Percentiles rank a stretch among this genome's conserved stretches.
These are phyloP conservation scores for Neofusicoccum parvum DNA, from an alignment of 2,329 filamentous ascomycete genomes.

Conservation along the genomic window DNA sequence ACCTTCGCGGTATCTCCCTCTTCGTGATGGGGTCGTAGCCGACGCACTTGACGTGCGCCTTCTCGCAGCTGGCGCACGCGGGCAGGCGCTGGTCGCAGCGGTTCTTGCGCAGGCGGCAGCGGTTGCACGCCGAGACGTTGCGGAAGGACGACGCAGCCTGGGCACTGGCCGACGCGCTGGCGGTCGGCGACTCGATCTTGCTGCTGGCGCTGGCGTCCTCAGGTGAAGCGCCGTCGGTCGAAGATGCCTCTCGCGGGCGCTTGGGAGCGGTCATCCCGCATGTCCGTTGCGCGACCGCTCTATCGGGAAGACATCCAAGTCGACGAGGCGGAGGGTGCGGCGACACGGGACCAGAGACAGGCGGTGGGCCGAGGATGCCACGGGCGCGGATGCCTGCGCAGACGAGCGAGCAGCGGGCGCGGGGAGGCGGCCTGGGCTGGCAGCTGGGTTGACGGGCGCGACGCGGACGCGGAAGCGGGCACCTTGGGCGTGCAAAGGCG, in stretches of 20 bases:
- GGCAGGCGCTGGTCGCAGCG: conserved; percentile 91
- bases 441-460: conserved; percentile 7
- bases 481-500: neutral
- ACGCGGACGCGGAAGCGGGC: conserved; percentile 11
- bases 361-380: conserved; percentile 8
- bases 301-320: conserved; percentile 17
- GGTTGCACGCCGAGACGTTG: conserved; percentile 86
- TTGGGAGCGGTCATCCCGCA: conserved; percentile 42
- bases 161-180: conserved; percentile 26
- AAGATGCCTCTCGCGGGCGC: conserved; percentile 41
- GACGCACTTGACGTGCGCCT: conserved; percentile 87
- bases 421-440: conserved; percentile 4
- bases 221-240: conserved; percentile 32
- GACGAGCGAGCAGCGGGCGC: neutral
- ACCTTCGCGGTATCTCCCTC: conserved; percentile 84
- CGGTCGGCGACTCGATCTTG: conserved; percentile 36
- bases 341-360: conserved; percentile 9
- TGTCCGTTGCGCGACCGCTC: conserved; percentile 17
- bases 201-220: conserved; percentile 12
- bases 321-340: neutral
- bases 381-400: conserved; percentile 8
- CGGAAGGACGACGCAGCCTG: conserved; percentile 41
- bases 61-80: conserved; percentile 88
- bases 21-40: conserved; percentile 97
- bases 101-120: conserved; percentile 90